Evolutionary conservation across 179 eudicot genomes (phyloP).

Genomic region (Silene vulgaris): DNA sequence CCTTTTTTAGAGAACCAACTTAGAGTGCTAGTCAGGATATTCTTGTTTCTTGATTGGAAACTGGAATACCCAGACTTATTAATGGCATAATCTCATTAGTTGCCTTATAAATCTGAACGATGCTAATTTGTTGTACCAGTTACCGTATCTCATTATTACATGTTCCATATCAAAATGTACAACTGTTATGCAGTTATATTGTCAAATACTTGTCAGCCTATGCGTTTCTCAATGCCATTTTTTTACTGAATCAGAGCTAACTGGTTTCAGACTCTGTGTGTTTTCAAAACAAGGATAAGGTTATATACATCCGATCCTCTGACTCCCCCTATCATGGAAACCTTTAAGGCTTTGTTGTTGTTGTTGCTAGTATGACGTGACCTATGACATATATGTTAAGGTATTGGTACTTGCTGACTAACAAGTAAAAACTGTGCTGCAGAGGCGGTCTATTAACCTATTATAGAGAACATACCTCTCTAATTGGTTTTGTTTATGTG

Average conservation of each 20-base stretch:
- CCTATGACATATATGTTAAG: background rate
- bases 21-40: background rate
- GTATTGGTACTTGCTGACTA: background rate
- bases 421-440: background rate
- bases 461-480: background rate
- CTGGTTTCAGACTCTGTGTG: background rate
- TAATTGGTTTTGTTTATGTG: slow-evolving; percentile 11
- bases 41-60: background rate
- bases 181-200: background rate
- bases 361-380: background rate
- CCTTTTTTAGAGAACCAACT: background rate
- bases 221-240: background rate
- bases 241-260: background rate
- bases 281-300: background rate
- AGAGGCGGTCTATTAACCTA: background rate
- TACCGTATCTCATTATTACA: background rate
- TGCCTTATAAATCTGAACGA: background rate
- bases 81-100: background rate
- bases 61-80: background rate
- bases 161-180: background rate
- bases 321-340: background rate
- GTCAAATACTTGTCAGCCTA: background rate
- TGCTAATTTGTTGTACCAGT: background rate
- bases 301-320: background rate
- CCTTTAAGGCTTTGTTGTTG: background rate